Evolutionary conservation across 2,329 filamentous ascomycete species (phyloP).

Genomic region (Emydomyces testavorans): DNA sequence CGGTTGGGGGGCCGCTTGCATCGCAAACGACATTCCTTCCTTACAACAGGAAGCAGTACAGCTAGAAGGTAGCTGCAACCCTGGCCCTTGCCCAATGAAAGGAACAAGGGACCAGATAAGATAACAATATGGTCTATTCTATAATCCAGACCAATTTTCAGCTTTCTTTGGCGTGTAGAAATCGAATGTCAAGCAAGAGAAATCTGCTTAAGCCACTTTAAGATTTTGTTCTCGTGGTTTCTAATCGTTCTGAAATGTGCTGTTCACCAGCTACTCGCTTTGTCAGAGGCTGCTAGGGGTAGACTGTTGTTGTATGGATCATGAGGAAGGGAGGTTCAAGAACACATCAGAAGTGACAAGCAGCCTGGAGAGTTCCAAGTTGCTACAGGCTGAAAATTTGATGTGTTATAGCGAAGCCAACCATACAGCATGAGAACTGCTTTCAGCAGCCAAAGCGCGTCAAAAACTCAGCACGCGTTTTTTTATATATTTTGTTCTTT

Average conservation of each 20-base stretch:
- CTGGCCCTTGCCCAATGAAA: neutral
- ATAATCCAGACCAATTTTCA: neutral
- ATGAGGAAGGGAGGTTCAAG: neutral
- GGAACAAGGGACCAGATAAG: neutral
- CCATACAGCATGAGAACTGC: neutral
- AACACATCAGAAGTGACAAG: conserved; percentile 6
- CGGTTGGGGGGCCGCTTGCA: conserved; percentile 50
- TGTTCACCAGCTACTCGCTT: neutral
- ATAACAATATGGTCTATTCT: neutral
- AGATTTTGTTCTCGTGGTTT: neutral
- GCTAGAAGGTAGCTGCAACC: conserved; percentile 7
- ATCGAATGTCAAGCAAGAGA: neutral
- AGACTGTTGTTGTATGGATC: neutral
- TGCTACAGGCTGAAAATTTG: neutral
- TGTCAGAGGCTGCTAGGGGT: neutral
- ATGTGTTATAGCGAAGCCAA: conserved; percentile 8
- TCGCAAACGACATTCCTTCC: conserved; percentile 51
- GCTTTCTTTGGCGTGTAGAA: conserved; percentile 1
- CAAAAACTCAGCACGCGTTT: no score
- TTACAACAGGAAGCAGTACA: conserved; percentile 15
- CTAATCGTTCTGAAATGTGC: neutral
- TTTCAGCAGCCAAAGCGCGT: neutral
- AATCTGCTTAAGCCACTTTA: neutral
- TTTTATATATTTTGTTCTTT: no score
- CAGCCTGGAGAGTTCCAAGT: conserved; percentile 1